Conservation (phyloP, 768 basidiomycete genomes). For the Phaeolepiota aurea region DNA sequence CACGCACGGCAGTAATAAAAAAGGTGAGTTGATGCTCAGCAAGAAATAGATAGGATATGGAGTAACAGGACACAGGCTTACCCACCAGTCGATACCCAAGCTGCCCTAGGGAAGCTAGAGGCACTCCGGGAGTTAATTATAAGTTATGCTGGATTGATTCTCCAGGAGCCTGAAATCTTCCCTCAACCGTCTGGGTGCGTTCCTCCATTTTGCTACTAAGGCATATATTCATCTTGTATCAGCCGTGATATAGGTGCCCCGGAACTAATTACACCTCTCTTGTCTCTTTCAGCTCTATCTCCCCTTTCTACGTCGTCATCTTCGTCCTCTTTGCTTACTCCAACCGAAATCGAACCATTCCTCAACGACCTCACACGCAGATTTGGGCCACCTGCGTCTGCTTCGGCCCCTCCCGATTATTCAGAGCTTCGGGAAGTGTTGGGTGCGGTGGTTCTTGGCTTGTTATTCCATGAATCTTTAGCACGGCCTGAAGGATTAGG, state of each 20-base stretch:
- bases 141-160: conserved; percentile 79
- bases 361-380: conserved; percentile 76
- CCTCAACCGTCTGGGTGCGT: conserved; percentile 75
- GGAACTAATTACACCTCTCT: conserved; percentile 77
- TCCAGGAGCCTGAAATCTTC: conserved; percentile 94
- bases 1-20: conserved; percentile 46
- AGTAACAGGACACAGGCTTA: conserved; percentile 56
- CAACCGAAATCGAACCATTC: conserved; percentile 70
- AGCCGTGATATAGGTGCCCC: conserved; percentile 68
- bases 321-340: conserved; percentile 41
- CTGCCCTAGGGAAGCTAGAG: conserved; percentile 57
- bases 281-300: conserved; percentile 67
- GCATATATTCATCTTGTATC: background rate
- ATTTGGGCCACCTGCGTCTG: conserved; percentile 27
- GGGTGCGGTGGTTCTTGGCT: conserved; percentile 56
- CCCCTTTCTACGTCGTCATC: conserved; percentile 32
- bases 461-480: conserved; percentile 60
- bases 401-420: conserved; percentile 51
- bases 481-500: conserved; percentile 61
- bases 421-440: conserved; percentile 68
- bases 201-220: background rate
- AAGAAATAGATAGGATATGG: no score
- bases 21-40: no score
- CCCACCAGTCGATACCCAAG: conserved; percentile 50
- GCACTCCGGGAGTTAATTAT: conserved; percentile 77